Conservation (phyloP, 192 early-diverging fungal genomes). For the Rhizophagus sp. region DNA sequence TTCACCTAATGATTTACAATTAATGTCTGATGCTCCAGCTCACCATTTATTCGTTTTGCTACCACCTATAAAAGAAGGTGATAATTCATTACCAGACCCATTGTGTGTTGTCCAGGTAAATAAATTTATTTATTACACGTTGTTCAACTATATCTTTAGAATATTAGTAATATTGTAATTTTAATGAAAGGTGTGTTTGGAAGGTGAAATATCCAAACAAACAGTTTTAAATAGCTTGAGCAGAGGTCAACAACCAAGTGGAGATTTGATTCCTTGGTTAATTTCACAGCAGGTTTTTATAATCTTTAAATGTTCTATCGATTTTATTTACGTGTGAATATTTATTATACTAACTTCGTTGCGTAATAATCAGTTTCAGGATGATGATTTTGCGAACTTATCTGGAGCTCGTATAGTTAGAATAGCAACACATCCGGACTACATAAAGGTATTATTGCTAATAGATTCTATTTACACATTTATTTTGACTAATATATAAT, state of each 20-base stretch:
- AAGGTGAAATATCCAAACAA: conserved; percentile 92
- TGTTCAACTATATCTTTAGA: background rate
- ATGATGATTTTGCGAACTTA: conserved; percentile 93
- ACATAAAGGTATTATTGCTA: conserved; percentile 54
- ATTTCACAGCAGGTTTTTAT: conserved; percentile 76
- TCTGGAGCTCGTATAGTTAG: conserved; percentile 96
- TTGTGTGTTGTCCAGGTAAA: conserved; percentile 76
- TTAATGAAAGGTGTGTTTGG: conserved; percentile 78
- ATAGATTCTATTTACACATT: background rate
- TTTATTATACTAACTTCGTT: background rate
- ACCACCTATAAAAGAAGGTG: conserved; percentile 78
- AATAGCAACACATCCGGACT: conserved; percentile 97
- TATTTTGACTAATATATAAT: background rate
- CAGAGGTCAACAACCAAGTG: conserved; percentile 82
- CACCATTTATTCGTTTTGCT: conserved; percentile 97
- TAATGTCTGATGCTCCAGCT: conserved; percentile 96
- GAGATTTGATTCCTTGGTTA: conserved; percentile 98
- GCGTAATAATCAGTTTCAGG: conserved; percentile 66
- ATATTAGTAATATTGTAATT: background rate
- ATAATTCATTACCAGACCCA: conserved; percentile 84
- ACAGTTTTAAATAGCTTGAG: conserved; percentile 80
- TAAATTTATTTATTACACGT: background rate
- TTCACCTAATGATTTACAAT: conserved; percentile 95
- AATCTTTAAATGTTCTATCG: background rate
- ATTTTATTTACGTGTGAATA: background rate